Base-by-base conservation (phyloP, 2,329 filamentous ascomycete species). In the Sphaerostilbella broomeana region DNA sequence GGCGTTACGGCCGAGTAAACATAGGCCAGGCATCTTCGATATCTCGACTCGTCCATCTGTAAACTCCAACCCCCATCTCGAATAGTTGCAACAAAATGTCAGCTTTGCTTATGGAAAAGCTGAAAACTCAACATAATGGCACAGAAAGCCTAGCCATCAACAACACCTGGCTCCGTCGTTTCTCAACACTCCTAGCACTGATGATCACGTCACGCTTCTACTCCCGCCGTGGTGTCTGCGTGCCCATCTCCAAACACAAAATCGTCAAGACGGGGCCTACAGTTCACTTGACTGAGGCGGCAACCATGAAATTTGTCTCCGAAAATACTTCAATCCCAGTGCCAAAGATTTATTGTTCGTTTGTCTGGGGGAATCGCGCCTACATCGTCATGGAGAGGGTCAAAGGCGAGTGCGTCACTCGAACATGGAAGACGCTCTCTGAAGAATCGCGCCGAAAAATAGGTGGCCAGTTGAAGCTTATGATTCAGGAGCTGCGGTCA, bases 371-470 rank as follows among this genome's bases (percentile, higher is more conserved):
- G 10, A 31, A 36, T 6, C 11, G 13, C 2, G 27, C 38, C 4
- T 46, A 46, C 26, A 42, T 44, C 16, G 41, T 44, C 13, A 39
- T 39, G 68, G 55, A 61, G 28, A 47, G 55, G 4, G 49, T 62
- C 6, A 45, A 44, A 2, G 61, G 59, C 10, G 13, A 40, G 9
- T 13, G 33, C 5, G 28, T 60, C 1, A 27, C 50, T 0, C 19
- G 38, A 1, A 40, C 31, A 9, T 55, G 49, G 48, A 40, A n/a
- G 17, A 18, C 20, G 4, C 9, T 50, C 0, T 47, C 51, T 0
- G 40, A 42, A 1, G 20, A 32, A 3, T 48, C 48, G 4, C 47
- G 18, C 0, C 10, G 39, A 2, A 36, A 15, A 3, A 38, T 61
- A 13, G 39, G 54, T 0, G 6, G 17, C 2, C 54, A 58, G 11